Evolutionary conservation across 805 yeast genomes (phyloP).

Genomic region (Lachancea quebecensis): DNA sequence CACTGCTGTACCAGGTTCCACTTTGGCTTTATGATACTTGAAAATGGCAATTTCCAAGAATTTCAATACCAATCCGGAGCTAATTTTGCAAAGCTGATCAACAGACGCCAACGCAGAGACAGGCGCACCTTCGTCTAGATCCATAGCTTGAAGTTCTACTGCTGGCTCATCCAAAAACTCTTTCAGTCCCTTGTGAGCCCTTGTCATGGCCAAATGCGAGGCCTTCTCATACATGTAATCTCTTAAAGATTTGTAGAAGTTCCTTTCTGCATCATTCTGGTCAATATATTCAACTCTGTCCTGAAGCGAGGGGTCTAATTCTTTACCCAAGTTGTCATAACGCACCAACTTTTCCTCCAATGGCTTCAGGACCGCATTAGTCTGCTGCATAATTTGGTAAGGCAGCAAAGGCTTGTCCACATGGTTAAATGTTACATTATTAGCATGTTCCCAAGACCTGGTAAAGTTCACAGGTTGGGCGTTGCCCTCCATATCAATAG

Average conservation of each 20-base stretch:
- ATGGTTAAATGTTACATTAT: constrained; percentile 58
- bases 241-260: constrained; percentile 69
- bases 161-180: constrained; percentile 39
- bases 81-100: constrained; percentile 60
- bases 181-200: constrained; percentile 48
- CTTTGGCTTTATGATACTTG: constrained; percentile 83
- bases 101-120: constrained; percentile 41
- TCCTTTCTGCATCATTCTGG: constrained; percentile 81
- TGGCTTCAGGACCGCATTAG: constrained; percentile 52
- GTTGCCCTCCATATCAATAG: constrained; percentile 98
- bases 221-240: constrained; percentile 57
- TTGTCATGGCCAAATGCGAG: constrained; percentile 43
- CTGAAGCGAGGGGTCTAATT: constrained; percentile 38
- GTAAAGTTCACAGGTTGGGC: constrained; percentile 90
- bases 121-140: constrained; percentile 35
- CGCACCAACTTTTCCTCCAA: constrained; percentile 54
- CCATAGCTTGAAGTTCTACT: constrained; percentile 38
- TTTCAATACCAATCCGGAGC: constrained; percentile 48
- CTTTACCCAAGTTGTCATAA: constrained; percentile 64
- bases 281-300: constrained; percentile 63
- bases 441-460: constrained; percentile 92
- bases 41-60: constrained; percentile 71
- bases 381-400: constrained; percentile 51
- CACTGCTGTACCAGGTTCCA: constrained; percentile 98
- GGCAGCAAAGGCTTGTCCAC: constrained; percentile 58